Evolutionary conservation across 1,284 basidiomycete genomes (phyloP).

Genomic region (Moesziomyces sp.): DNA sequence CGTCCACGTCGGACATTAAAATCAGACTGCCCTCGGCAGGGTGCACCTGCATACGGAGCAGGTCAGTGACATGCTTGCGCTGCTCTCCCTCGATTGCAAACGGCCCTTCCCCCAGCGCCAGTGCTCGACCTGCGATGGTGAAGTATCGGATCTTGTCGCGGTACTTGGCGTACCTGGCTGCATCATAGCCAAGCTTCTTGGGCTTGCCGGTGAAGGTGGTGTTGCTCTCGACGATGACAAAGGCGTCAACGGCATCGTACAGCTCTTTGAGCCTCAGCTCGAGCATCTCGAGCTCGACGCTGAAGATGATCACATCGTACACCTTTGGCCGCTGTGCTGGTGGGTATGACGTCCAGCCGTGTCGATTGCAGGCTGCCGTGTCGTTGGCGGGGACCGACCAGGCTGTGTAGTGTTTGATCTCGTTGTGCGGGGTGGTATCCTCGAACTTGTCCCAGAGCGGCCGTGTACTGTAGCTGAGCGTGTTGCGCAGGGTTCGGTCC

Average conservation of each 20-base stretch:
- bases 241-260: slow-evolving; percentile 74
- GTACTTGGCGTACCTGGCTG: slow-evolving; percentile 9
- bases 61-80: slow-evolving; percentile 8
- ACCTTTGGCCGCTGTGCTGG: slow-evolving; percentile 9
- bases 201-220: slow-evolving; percentile 48
- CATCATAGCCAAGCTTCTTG: slow-evolving; percentile 23
- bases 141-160: slow-evolving; percentile 21
- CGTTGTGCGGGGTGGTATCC: slow-evolving; percentile 41
- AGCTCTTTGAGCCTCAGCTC: slow-evolving; percentile 78
- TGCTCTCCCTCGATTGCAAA: slow-evolving; percentile 32
- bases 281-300: slow-evolving; percentile 77
- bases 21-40: slow-evolving; percentile 69
- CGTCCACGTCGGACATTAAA: slow-evolving; percentile 78
- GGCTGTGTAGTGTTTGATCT: slow-evolving; percentile 74
- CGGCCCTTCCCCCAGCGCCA: slow-evolving; percentile 15
- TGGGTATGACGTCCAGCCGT: slow-evolving; percentile 71
- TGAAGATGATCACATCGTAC: slow-evolving; percentile 45
- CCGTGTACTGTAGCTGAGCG: slow-evolving; percentile 72
- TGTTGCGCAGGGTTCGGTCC: slow-evolving; percentile 29
- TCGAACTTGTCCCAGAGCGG: slow-evolving; percentile 74
- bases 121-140: slow-evolving; percentile 17
- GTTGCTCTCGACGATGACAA: slow-evolving; percentile 77
- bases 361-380: slow-evolving; percentile 71
- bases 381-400: slow-evolving; percentile 72
- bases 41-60: slow-evolving; percentile 8